Percentiles rank a stretch among this genome's conserved stretches.
Conservation (phyloP, 2,329 filamentous ascomycete species). For the Phaeosphaeriaceae sp. region DNA sequence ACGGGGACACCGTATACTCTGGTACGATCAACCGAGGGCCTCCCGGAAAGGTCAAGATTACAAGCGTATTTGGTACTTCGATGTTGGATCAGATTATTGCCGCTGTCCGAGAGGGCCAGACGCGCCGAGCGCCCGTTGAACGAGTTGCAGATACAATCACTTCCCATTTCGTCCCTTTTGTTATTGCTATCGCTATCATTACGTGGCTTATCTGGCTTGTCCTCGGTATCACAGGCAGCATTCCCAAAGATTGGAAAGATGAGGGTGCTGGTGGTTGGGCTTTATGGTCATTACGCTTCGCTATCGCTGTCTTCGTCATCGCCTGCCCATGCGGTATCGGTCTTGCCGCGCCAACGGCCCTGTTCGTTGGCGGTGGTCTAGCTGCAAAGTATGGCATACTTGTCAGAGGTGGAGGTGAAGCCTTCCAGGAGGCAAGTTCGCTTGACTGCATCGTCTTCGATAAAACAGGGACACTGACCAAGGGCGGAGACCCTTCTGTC, state of each 20-base stretch:
- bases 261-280: constrained; percentile 67
- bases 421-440: constrained; percentile 82
- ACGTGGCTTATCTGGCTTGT: constrained; percentile 77
- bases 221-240: constrained; percentile 64
- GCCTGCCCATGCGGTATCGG: constrained; percentile 85
- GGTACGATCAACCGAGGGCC: constrained; percentile 76
- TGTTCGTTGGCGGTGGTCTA: constrained; percentile 81
- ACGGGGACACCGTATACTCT: constrained; percentile 70
- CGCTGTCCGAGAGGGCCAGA: constrained; percentile 78
- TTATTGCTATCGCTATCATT: constrained; percentile 70
- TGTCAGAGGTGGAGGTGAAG: constrained; percentile 83
- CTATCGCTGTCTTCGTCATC: constrained; percentile 85
- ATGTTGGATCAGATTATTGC: constrained; percentile 83
- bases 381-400: constrained; percentile 82
- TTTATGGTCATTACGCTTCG: constrained; percentile 79
- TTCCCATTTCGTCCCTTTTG: constrained; percentile 76
- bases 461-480: constrained; percentile 84
- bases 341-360: constrained; percentile 81
- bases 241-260: constrained; percentile 65
- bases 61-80: constrained; percentile 69
- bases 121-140: constrained; percentile 76
- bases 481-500: constrained; percentile 73
- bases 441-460: constrained; percentile 84
- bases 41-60: constrained; percentile 68
- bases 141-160: constrained; percentile 75